Conservation (phyloP, 108 stramenopile genomes). For the Thalassiosira profunda region DNA sequence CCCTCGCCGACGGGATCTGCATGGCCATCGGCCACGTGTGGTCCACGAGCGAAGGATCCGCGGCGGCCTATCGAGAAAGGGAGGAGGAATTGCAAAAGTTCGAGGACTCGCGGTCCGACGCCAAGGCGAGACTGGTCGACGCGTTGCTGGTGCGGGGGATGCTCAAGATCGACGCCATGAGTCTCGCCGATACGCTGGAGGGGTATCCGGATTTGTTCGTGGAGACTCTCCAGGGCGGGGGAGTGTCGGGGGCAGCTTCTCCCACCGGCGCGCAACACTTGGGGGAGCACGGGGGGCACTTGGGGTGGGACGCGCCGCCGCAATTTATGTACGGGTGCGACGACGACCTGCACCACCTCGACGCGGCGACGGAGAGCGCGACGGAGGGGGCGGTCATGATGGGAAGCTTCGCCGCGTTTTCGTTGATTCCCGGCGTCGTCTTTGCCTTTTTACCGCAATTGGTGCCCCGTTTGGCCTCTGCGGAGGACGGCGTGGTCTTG, state of each 20-base stretch:
- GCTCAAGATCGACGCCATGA: conserved; percentile 91
- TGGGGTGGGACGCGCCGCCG: conserved; percentile 21
- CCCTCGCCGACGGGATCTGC: conserved; percentile 70
- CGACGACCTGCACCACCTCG: conserved; percentile 20
- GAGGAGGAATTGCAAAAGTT: conserved; percentile 42
- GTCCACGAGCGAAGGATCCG: conserved; percentile 58
- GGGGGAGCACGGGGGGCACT: conserved; percentile 16
- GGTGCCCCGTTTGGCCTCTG: background rate
- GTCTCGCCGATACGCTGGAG: conserved; percentile 83
- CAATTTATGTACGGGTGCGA: conserved; percentile 33
- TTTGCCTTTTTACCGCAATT: conserved; percentile 36
- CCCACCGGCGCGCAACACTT: background rate
- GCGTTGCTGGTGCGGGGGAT: conserved; percentile 65
- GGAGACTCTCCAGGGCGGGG: conserved; percentile 70
- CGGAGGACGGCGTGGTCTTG: conserved; percentile 2
- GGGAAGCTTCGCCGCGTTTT: conserved; percentile 72
- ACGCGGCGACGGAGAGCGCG: conserved; percentile 55
- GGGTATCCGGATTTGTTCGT: conserved; percentile 87
- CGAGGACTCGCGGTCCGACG: conserved; percentile 43
- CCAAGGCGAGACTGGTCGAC: conserved; percentile 79
- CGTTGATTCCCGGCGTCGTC: conserved; percentile 62
- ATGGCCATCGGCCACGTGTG: conserved; percentile 87
- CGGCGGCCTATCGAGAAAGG: conserved; percentile 50
- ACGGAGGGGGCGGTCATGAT: conserved; percentile 77
- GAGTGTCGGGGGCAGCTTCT: conserved; percentile 5